A percentile compares a stretch with the other conserved stretches of the same genome.
Evolutionary conservation across 495 filamentous ascomycete genomes (phyloP).

Genomic region (Aspergillus coremiiformis): DNA sequence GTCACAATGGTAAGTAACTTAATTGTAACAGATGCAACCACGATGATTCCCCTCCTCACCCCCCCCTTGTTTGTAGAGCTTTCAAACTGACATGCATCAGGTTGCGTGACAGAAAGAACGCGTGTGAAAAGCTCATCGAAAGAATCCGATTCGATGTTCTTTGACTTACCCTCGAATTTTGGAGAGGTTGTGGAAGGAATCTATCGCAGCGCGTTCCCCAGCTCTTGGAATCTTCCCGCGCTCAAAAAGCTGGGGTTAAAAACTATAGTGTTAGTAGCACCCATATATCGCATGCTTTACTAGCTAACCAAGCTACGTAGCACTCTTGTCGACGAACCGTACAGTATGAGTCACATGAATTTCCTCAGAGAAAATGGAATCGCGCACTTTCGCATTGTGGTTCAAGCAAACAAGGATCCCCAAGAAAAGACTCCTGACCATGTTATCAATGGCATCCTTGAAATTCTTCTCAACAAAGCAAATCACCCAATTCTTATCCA

Average conservation of each 20-base stretch:
- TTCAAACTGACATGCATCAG: conserved; percentile 1
- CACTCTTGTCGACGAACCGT: conserved; percentile 66
- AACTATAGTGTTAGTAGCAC: conserved; percentile 59
- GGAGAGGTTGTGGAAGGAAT: conserved; percentile 57
- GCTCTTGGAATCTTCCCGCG: conserved; percentile 54
- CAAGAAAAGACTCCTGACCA: conserved; percentile 42
- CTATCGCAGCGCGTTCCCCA: conserved; percentile 72
- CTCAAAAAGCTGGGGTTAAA: conserved; percentile 58
- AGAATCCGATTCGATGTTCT: conserved; percentile 2
- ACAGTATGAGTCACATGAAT: conserved; percentile 45
- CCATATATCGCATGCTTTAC: too few relatives aligned
- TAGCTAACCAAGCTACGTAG: conserved; percentile 30
- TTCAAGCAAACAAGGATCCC: conserved; percentile 69
- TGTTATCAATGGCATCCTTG: conserved; percentile 56
- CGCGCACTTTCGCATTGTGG: conserved; percentile 57
- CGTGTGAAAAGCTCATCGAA: not conserved
- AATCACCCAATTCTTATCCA: conserved; percentile 77
- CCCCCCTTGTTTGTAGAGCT: not conserved
- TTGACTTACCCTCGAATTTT: conserved; percentile 55
- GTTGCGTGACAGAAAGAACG: conserved; percentile 2
- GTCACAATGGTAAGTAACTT: conserved; percentile 11
- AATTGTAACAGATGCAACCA: not conserved
- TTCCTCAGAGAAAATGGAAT: conserved; percentile 61
- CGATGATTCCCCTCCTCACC: not conserved
- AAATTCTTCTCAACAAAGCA: conserved; percentile 52